These are phyloP conservation scores for Pleurotus eryngii DNA, from an alignment of 768 basidiomycete genomes.

Conservation along the genomic window DNA sequence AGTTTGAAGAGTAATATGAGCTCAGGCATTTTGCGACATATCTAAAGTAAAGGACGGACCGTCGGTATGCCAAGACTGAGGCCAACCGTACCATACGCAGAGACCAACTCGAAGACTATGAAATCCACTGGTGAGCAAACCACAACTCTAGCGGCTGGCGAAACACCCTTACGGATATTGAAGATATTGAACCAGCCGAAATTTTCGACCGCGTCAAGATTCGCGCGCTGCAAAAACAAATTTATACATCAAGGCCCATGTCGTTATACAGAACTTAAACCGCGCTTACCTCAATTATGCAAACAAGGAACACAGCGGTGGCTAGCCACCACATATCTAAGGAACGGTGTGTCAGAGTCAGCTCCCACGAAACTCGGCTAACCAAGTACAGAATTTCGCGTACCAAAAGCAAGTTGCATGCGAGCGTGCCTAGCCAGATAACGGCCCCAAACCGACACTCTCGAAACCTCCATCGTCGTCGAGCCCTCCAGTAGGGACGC, in stretches of 20 bases:
- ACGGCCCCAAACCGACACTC: slow-evolving; percentile 68
- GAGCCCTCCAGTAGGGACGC: slow-evolving; percentile 41
- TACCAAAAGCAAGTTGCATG: slow-evolving; percentile 88
- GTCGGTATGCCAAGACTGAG: slow-evolving; percentile 84
- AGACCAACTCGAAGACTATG: slow-evolving; percentile 82
- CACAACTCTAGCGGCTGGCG: neutral
- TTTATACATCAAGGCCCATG: too few species aligned
- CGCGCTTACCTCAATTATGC: slow-evolving; percentile 81
- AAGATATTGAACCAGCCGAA: slow-evolving; percentile 84
- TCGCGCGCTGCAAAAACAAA: slow-evolving; percentile 41
- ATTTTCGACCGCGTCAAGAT: slow-evolving; percentile 50
- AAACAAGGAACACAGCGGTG: slow-evolving; percentile 81
- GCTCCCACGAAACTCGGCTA: neutral
- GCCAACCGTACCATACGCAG: slow-evolving; percentile 87
- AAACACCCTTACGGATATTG: slow-evolving; percentile 52
- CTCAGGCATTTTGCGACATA: neutral
- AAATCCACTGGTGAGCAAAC: too few species aligned
- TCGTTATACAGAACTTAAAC: neutral
- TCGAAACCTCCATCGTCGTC: slow-evolving; percentile 53
- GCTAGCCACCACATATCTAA: slow-evolving; percentile 96
- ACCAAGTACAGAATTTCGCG: slow-evolving; percentile 15
- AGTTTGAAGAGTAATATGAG: slow-evolving; percentile 8
- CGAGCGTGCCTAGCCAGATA: slow-evolving; percentile 82
- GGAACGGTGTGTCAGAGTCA: neutral
- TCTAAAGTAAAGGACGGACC: slow-evolving; percentile 38